Conservation (phyloP, 106 monocot genomes). For the Phalaenopsis aphrodite region DNA sequence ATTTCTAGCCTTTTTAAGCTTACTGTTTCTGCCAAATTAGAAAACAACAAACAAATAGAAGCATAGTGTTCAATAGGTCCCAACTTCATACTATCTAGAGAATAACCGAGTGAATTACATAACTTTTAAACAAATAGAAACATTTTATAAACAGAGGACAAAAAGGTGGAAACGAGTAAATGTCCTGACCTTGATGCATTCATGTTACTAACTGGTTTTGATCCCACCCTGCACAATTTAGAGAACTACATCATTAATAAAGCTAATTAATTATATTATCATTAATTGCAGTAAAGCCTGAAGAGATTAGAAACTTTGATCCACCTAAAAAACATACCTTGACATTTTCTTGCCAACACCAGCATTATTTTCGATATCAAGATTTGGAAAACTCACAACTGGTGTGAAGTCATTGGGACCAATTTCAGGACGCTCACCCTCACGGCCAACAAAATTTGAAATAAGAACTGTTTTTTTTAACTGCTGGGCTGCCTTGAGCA, state of each 20-base stretch:
- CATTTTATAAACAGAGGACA: not conserved
- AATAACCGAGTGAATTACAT: not conserved
- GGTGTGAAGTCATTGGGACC: conserved; percentile 70
- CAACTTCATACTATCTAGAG: not conserved
- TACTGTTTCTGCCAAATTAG: conserved; percentile 14
- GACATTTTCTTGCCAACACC: conserved; percentile 15
- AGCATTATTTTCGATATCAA: conserved; percentile 9
- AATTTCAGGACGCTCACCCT: conserved; percentile 70
- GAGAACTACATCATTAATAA: not conserved
- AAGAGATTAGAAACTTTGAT: not conserved
- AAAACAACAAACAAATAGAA: not conserved
- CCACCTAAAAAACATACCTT: conserved; percentile 22
- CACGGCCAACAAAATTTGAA: conserved; percentile 87
- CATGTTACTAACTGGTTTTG: conserved; percentile 1
- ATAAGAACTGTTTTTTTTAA: conserved; percentile 70
- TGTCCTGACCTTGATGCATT: conserved; percentile 9
- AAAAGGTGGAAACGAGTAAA: not conserved
- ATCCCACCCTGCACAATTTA: conserved; percentile 1
- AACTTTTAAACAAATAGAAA: not conserved
- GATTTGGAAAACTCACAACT: conserved; percentile 10
- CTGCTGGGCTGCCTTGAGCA: conserved; percentile 36
- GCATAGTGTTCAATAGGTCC: not conserved
- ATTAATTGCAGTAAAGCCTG: not conserved
- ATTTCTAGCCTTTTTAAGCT: conserved; percentile 7
- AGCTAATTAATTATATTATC: not conserved